These are phyloP conservation scores for Penicillium sp. DNA, from an alignment of 2,329 filamentous ascomycete genomes.

Conservation along the genomic window DNA sequence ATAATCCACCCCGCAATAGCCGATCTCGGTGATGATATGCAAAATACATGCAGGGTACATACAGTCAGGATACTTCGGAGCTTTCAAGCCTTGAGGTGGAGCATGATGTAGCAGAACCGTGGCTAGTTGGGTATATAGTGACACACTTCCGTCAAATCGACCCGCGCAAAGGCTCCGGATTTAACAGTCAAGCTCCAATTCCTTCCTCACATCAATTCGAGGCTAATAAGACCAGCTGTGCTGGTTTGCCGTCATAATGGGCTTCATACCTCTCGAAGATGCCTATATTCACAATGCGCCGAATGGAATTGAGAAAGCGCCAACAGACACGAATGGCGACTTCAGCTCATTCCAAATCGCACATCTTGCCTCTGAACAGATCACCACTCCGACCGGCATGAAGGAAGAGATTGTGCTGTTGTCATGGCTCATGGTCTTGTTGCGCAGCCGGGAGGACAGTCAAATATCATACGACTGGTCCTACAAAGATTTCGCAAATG, in stretches of 20 bases:
- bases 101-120: conserved; percentile 8
- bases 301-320: neutral
- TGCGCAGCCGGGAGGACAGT: conserved; percentile 45
- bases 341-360: conserved; percentile 32
- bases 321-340: conserved; percentile 6
- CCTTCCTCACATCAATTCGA: conserved; percentile 5
- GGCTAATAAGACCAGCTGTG: conserved; percentile 8
- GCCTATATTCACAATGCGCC: conserved; percentile 4
- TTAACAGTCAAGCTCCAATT: conserved; percentile 8
- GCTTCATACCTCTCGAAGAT: conserved; percentile 17
- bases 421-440: conserved; percentile 49
- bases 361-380: conserved; percentile 28
- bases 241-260: conserved; percentile 17
- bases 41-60: neutral
- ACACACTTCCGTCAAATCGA: conserved; percentile 10
- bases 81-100: conserved; percentile 11
- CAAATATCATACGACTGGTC: conserved; percentile 44
- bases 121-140: conserved; percentile 18
- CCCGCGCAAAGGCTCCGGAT: conserved; percentile 13
- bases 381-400: conserved; percentile 35
- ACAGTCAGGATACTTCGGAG: conserved; percentile 10
- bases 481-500: conserved; percentile 25
- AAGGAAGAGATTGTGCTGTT: conserved; percentile 45
- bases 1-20: conserved; percentile 6
- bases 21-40: conserved; percentile 14